phyloP scores from a whole-genome alignment of 768 basidiomycete genomes.

The Mycena epipterygia region DNA sequence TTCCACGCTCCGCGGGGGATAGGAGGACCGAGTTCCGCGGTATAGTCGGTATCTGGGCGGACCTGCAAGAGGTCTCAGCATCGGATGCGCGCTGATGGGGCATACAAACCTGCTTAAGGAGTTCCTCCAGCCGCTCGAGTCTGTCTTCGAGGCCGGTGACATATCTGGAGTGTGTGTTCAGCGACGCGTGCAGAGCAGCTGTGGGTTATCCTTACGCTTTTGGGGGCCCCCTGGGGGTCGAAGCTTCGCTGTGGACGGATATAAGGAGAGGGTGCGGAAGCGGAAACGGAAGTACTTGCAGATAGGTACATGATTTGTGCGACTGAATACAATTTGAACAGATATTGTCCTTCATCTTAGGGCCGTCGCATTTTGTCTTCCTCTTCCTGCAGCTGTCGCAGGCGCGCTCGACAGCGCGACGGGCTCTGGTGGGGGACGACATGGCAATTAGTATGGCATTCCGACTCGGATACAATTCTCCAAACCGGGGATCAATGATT shows the following conservation, averaged over 20 bases:
- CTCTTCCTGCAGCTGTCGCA: constrained; percentile 72
- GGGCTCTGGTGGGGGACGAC: constrained; percentile 24
- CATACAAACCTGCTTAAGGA: constrained; percentile 64
- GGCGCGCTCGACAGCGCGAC: constrained; percentile 65
- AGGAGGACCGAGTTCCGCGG: constrained; percentile 72
- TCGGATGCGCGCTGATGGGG: neutral
- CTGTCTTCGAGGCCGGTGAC: constrained; percentile 71
- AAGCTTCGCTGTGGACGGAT: constrained; percentile 61
- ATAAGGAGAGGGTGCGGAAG: neutral
- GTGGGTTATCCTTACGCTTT: constrained; percentile 65
- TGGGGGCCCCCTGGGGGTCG: constrained; percentile 75
- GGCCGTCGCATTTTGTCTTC: constrained; percentile 74
- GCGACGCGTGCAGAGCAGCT: constrained; percentile 1
- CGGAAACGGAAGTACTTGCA: constrained; percentile 54
- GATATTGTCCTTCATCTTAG: constrained; percentile 60
- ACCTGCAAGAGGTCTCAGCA: constrained; percentile 57
- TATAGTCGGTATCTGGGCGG: constrained; percentile 72
- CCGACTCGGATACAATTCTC: no score
- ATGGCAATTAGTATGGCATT: neutral
- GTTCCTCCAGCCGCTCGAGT: constrained; percentile 66
- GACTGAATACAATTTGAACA: constrained; percentile 72
- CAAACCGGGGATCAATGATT: no score
- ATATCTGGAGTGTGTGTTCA: constrained; percentile 54
- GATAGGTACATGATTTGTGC: constrained; percentile 69
- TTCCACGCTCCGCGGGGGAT: constrained; percentile 78